phyloP scores from a whole-genome alignment of 345 rosid genomes.

The Ceriops decandra region DNA sequence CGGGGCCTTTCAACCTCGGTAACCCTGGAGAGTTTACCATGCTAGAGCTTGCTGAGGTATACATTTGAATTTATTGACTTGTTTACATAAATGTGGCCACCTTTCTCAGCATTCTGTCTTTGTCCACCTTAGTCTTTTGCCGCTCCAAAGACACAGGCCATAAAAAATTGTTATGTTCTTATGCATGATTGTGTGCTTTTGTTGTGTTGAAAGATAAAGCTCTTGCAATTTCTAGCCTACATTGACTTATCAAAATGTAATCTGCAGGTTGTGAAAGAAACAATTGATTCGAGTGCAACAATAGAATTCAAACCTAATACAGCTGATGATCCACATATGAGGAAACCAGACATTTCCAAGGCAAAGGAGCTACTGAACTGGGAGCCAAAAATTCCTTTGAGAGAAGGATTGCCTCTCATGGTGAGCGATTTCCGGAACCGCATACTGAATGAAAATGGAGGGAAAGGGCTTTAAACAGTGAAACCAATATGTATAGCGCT shows the following conservation, averaged over 20 bases:
- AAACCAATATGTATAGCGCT: slow-evolving; percentile 4
- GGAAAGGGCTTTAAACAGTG: slow-evolving; percentile 17
- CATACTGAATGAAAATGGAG: slow-evolving; percentile 2
- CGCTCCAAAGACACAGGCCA: too few species aligned
- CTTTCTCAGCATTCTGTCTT: too few species aligned
- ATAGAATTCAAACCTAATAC: slow-evolving; percentile 87
- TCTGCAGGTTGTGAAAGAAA: slow-evolving; percentile 75
- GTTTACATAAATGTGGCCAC: too few species aligned
- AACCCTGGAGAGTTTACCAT: slow-evolving; percentile 98
- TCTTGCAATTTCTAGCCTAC: not conserved
- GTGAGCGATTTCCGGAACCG: slow-evolving; percentile 27
- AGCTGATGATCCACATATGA: slow-evolving; percentile 91
- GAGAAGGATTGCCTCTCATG: slow-evolving; percentile 93
- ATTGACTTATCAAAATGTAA: not conserved
- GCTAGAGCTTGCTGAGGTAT: slow-evolving; percentile 81
- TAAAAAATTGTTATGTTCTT: slow-evolving; percentile 16
- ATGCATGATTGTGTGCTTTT: too few species aligned
- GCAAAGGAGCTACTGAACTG: slow-evolving; percentile 85
- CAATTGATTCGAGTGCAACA: slow-evolving; percentile 82
- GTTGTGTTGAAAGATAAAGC: too few species aligned
- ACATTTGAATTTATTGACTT: not conserved
- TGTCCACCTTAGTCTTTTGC: too few species aligned
- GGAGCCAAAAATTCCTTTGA: slow-evolving; percentile 79
- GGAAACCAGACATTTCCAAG: slow-evolving; percentile 90
- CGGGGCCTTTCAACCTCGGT: slow-evolving; percentile 94